Percentiles rank a stretch among this genome's conserved stretches.
Evolutionary conservation across 495 filamentous ascomycete genomes (phyloP).

Genomic region (Talaromyces wortmannii): DNA sequence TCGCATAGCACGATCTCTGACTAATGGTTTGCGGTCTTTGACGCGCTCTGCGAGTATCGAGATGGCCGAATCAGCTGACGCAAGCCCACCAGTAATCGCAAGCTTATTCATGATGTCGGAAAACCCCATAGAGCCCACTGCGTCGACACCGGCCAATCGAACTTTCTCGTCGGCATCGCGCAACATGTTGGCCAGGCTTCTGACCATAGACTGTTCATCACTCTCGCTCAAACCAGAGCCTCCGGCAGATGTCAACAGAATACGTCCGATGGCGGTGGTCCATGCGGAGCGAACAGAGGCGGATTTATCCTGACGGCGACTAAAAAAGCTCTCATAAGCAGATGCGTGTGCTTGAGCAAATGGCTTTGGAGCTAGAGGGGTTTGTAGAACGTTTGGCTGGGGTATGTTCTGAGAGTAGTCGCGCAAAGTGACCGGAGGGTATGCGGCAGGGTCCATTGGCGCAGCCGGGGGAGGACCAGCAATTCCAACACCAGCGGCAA

Average conservation of each 20-base stretch:
- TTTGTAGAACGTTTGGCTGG: constrained; percentile 62
- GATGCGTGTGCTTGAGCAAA: constrained; percentile 73
- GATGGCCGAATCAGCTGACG: constrained; percentile 62
- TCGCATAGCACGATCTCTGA: constrained; percentile 81
- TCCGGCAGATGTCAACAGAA: constrained; percentile 76
- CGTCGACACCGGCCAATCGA: constrained; percentile 76
- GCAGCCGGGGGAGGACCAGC: constrained; percentile 72
- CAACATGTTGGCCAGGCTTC: constrained; percentile 70
- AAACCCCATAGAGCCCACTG: constrained; percentile 70
- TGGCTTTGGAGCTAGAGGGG: constrained; percentile 72
- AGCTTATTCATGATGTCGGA: constrained; percentile 74
- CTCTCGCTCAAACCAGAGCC: constrained; percentile 73
- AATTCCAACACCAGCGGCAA: constrained; percentile 85
- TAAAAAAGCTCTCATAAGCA: constrained; percentile 75
- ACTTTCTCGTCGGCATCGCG: constrained; percentile 87
- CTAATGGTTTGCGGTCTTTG: constrained; percentile 74
- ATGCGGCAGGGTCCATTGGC: constrained; percentile 68
- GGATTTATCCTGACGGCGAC: constrained; percentile 78
- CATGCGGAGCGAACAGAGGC: constrained; percentile 73
- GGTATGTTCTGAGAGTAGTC: constrained; percentile 43
- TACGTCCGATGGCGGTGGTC: constrained; percentile 77
- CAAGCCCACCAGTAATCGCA: constrained; percentile 63
- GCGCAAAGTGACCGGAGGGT: constrained; percentile 65
- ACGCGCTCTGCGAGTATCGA: constrained; percentile 78
- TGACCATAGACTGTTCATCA: constrained; percentile 67